phyloP scores from a whole-genome alignment of 1,139 yeast genomes.

The Magnusiomyces fungicola region DNA sequence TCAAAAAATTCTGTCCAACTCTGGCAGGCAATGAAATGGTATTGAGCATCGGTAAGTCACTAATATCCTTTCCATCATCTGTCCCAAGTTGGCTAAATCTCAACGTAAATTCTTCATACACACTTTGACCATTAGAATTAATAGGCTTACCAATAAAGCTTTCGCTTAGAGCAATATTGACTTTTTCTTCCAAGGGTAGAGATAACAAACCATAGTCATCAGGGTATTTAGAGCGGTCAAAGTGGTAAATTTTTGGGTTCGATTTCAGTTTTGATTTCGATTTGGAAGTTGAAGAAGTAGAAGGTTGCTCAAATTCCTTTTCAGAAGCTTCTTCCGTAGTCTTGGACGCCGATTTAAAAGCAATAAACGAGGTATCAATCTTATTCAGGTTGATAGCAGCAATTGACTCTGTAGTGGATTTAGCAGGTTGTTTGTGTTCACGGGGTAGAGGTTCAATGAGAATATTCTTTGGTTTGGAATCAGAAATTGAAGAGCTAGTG shows the following conservation, averaged over 20 bases:
- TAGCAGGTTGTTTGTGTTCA: not conserved
- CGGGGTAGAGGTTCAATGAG: too few relatives aligned
- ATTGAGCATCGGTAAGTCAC: too few relatives aligned
- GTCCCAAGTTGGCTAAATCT: too few relatives aligned
- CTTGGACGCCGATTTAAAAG: not conserved
- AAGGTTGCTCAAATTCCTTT: not conserved
- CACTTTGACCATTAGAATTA: too few relatives aligned
- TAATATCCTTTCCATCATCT: too few relatives aligned
- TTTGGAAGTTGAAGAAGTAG: not conserved
- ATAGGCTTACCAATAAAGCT: too few relatives aligned
- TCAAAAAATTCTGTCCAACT: too few relatives aligned
- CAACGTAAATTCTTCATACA: too few relatives aligned
- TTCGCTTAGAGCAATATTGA: not conserved
- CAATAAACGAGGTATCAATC: not conserved
- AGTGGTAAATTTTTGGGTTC: not conserved
- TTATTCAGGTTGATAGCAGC: not conserved
- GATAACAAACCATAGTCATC: conserved; percentile 3
- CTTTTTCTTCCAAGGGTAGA: not conserved
- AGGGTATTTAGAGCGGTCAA: not conserved
- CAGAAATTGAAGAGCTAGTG: not conserved
- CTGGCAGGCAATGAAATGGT: too few relatives aligned
- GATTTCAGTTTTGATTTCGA: not conserved
- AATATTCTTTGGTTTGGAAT: too few relatives aligned
- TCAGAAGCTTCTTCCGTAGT: too few relatives aligned
- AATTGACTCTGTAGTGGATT: not conserved